Evolutionary conservation across 164 flowering plant genomes (phyloP), one percentile per base, ranked within the genome.

Genomic region (Akebia trifoliata): DNA sequence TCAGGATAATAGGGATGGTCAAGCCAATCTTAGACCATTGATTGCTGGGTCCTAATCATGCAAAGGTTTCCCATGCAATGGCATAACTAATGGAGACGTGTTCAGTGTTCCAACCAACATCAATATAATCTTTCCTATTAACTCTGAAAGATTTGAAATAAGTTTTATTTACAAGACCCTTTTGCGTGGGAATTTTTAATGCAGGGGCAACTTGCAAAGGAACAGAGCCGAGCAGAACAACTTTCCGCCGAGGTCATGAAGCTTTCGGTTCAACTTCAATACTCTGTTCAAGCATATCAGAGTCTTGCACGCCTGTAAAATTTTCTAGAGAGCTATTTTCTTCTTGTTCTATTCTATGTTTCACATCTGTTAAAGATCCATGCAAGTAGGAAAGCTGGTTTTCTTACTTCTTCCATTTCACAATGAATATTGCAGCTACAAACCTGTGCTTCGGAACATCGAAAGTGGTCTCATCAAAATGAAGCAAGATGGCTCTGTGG

Each of bases 391-490:
- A 20, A 2, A 28, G 4, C 14, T 44, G 11, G 5, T 14, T 14
- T 20, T 43, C 6, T 11, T 10, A 22, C 40, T 45, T n/a, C n/a
- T n/a, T n/a, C n/a, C n/a, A n/a, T n/a, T 31, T 34, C 15, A 24
- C 4, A 4, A 34, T 26, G 11, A 40, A 37, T 30, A 4, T 72
- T 81, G 71, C 92, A 93, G 99, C 51, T 90, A 93, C 65, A 87
- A 84, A 53, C 99, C 99, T 0, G 79, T 90, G 42, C 70, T 93
- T 15, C 74, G 92, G 59, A 84, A 84, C 72, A 90, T 90, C n/a
- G 97, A 90, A 73, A 90, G 76, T 69, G 72, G 75, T 67, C 88
- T 90, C 42, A 68, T 84, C 71, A 90, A 84, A 66, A 80, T 93
- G 90, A 93, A 92, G 87, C 89, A 79, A 54, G 96, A 86, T 45